A percentile compares a stretch with the other conserved stretches of the same genome.
Conservation (phyloP, 106 monocot species). For the Hemerocallis citrina region DNA sequence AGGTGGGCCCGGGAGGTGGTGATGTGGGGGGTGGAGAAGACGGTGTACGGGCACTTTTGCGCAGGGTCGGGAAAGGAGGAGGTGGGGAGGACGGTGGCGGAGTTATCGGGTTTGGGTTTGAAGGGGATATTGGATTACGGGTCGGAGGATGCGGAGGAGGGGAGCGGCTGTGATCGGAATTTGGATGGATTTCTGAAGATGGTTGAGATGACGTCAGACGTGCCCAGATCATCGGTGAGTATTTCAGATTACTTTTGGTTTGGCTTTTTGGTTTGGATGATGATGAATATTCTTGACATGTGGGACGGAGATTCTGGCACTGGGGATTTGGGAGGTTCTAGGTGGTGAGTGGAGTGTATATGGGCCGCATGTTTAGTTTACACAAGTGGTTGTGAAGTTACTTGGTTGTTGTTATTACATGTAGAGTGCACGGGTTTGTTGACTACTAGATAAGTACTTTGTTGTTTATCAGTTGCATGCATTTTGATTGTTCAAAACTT, state of each 20-base stretch:
- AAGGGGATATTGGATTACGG: slow-evolving; percentile 78
- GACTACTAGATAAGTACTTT: too few relatives aligned
- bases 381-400: too few relatives aligned
- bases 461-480: too few relatives aligned
- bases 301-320: not conserved
- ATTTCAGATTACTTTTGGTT: not conserved
- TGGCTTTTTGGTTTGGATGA: not conserved
- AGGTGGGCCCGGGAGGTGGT: slow-evolving; percentile 13
- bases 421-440: too few relatives aligned
- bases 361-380: not conserved
- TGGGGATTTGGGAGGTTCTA: too few relatives aligned
- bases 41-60: slow-evolving; percentile 75
- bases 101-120: slow-evolving; percentile 51
- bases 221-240: slow-evolving; percentile 65
- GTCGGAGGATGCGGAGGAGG: slow-evolving; percentile 70
- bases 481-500: too few relatives aligned
- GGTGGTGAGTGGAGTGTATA: too few relatives aligned
- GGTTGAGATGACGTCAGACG: slow-evolving; percentile 46
- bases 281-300: not conserved
- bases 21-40: slow-evolving; percentile 33
- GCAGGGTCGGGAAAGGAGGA: slow-evolving; percentile 57
- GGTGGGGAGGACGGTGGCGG: slow-evolving; percentile 41
- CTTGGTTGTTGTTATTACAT: too few relatives aligned
- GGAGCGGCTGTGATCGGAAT: slow-evolving; percentile 51
- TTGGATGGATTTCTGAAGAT: slow-evolving; percentile 46